A percentile compares a stretch with the other conserved stretches of the same genome.
Conservation (phyloP, 208 protist species). For the Balamuthia mandrillaris region DNA sequence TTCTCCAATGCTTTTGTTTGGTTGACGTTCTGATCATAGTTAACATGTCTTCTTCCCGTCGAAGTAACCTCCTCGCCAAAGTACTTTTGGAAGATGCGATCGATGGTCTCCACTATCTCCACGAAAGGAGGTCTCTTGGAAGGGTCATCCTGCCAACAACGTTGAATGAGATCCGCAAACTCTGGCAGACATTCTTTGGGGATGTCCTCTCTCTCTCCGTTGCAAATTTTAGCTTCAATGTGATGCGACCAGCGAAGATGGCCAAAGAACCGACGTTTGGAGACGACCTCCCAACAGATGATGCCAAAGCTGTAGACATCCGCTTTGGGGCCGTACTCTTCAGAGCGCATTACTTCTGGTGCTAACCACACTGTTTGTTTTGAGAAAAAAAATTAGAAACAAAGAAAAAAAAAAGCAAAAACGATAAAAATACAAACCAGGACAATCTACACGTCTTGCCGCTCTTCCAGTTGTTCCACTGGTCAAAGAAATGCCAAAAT, state of each 20-base stretch:
- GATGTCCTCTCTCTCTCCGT: conserved; percentile 42
- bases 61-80: background rate
- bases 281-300: background rate
- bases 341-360: background rate
- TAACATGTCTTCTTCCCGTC: background rate
- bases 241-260: background rate
- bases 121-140: background rate
- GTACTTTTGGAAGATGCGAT: background rate
- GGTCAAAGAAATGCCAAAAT: conserved; percentile 21
- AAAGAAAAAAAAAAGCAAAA: background rate
- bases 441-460: background rate
- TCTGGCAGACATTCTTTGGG: background rate
- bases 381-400: background rate
- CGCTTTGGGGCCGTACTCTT: conserved; percentile 10
- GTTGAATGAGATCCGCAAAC: background rate
- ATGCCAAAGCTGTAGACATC: conserved; percentile 32
- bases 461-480: background rate
- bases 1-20: background rate
- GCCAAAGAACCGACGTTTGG: conserved; percentile 45
- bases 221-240: conserved; percentile 45
- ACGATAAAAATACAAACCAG: background rate
- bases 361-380: background rate
- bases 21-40: background rate
- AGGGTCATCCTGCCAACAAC: conserved; percentile 14
- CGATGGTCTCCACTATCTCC: background rate